These are phyloP conservation scores for Powellomyces hirtus DNA, from an alignment of 192 early-diverging fungal species.

Conservation along the genomic window DNA sequence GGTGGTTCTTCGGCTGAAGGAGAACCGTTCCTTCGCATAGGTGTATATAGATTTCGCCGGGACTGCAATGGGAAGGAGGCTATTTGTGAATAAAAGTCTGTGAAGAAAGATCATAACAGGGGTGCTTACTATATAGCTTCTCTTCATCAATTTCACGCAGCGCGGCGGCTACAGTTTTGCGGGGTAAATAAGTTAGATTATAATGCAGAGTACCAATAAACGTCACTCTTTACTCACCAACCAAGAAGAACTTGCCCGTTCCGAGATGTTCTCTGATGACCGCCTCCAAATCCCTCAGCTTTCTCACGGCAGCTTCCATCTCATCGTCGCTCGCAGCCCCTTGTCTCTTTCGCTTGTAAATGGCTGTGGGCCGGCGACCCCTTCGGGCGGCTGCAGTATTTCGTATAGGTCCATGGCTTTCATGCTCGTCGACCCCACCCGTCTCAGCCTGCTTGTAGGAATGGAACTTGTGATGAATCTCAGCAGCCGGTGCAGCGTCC, in stretches of 20 bases:
- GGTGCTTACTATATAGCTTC: conserved; percentile 35
- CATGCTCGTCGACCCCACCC: not conserved
- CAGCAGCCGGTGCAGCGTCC: not conserved
- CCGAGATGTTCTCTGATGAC: conserved; percentile 40
- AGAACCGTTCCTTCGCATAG: conserved; percentile 38
- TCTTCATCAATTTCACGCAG: conserved; percentile 42
- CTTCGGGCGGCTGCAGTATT: not conserved
- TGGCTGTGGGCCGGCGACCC: not conserved
- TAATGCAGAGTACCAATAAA: too few relatives aligned
- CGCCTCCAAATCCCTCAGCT: conserved; percentile 33
- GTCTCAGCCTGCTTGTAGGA: not conserved
- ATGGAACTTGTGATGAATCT: not conserved
- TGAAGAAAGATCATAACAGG: not conserved
- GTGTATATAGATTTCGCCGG: conserved; percentile 38
- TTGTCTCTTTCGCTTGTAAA: not conserved
- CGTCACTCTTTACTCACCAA: conserved; percentile 43
- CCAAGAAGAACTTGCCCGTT: conserved; percentile 47
- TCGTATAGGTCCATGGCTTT: not conserved
- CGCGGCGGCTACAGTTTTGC: conserved; percentile 31
- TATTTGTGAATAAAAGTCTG: not conserved
- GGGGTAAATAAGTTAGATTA: too few relatives aligned
- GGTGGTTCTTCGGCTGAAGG: conserved; percentile 44
- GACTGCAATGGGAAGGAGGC: not conserved
- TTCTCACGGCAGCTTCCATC: not conserved
- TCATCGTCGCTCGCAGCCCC: not conserved